phyloP scores from a whole-genome alignment of 2,329 filamentous ascomycete species.

The Colletotrichum euphorbiae region DNA sequence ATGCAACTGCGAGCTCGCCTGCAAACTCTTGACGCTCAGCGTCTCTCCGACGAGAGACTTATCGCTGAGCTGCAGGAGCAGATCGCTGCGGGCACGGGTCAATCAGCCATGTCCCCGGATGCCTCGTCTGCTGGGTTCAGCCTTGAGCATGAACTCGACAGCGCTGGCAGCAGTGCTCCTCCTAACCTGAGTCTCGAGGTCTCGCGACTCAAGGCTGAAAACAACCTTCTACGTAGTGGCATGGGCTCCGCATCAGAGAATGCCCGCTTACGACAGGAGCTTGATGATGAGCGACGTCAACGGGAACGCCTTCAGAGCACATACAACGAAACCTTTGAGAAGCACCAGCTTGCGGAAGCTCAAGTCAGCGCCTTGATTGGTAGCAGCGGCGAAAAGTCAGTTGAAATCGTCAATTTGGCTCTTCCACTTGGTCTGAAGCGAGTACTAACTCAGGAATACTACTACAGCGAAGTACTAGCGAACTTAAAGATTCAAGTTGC shows the following conservation, averaged over 20 bases:
- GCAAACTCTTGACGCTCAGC: conserved; percentile 55
- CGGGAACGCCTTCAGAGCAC: conserved; percentile 64
- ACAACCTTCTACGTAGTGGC: conserved; percentile 67
- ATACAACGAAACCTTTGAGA: conserved; percentile 68
- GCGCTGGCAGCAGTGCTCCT: conserved; percentile 55
- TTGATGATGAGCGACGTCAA: conserved; percentile 65
- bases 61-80: conserved; percentile 72
- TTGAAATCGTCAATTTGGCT: conserved; percentile 43
- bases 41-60: conserved; percentile 63
- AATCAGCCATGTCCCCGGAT: conserved; percentile 27
- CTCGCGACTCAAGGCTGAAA: conserved; percentile 71
- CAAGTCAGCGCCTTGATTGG: conserved; percentile 67
- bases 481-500: conserved; percentile 64
- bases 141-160: conserved; percentile 71
- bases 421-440: conserved; percentile 43
- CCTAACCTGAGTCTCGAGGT: conserved; percentile 62
- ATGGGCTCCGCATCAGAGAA: conserved; percentile 66
- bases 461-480: conserved; percentile 65
- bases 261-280: conserved; percentile 64
- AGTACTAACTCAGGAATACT: conserved; percentile 59
- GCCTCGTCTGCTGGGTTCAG: conserved; percentile 52
- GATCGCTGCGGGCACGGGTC: conserved; percentile 52
- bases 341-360: conserved; percentile 66
- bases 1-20: conserved; percentile 54
- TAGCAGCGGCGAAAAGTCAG: conserved; percentile 66